These are phyloP conservation scores for Paramecium primaurelia DNA, from an alignment of 73 alveolate genomes.

Conservation along the genomic window DNA sequence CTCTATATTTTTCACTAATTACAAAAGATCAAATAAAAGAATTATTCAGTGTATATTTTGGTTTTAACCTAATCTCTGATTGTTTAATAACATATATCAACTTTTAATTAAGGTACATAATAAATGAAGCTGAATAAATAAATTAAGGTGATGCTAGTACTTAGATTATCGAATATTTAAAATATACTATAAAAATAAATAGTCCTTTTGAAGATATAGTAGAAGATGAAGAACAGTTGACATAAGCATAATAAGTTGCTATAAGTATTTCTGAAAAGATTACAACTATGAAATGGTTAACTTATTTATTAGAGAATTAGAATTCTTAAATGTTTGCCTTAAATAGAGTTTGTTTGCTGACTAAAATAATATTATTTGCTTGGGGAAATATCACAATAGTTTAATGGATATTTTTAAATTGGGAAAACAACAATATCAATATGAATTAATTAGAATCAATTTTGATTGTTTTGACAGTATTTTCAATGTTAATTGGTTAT, in stretches of 20 bases:
- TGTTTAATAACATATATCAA: not conserved
- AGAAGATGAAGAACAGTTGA: not conserved
- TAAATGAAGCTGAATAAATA: not conserved
- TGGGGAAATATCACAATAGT: slow-evolving; percentile 30
- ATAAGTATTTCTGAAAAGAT: not conserved
- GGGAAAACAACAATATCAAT: not conserved
- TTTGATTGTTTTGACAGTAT: not conserved
- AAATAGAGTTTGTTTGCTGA: not conserved
- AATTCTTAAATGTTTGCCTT: not conserved
- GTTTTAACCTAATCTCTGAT: slow-evolving; percentile 3
- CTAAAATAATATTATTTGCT: not conserved
- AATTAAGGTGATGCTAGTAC: not conserved
- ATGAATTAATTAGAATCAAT: not conserved
- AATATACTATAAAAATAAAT: not conserved
- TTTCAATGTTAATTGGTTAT: not conserved
- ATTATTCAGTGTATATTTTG: not conserved
- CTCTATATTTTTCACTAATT: not conserved
- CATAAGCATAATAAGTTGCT: slow-evolving; percentile 25
- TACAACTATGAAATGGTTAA: not conserved
- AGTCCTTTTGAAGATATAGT: slow-evolving; percentile 21
- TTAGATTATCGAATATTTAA: not conserved
- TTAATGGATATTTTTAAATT: not conserved
- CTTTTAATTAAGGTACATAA: not conserved
- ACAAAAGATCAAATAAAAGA: not conserved
- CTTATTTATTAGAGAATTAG: not conserved